Evolutionary conservation across 208 protist genomes (phyloP), one percentile per base, ranked within the genome.

Genomic region (Wallacemonas sp.): DNA sequence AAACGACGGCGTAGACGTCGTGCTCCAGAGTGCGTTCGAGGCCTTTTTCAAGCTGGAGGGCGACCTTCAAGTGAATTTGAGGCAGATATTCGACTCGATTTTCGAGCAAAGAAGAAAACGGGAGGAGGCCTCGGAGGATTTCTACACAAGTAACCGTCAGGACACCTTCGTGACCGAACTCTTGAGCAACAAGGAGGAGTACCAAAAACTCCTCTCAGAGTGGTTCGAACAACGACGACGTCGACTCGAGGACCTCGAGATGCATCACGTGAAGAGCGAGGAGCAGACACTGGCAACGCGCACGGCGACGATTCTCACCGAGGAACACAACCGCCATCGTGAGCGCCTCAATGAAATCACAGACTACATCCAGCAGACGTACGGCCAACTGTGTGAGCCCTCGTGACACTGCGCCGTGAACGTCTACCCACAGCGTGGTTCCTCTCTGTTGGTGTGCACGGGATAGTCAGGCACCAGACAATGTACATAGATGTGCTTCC

Each of bases 161-260:
- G 80, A 90, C 27, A 81, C 81, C 32, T 71, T 61, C 61, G 74
- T 78, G 21, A 57, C 80, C 2, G 65, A 74, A 1, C 77, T 92
- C 3, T 65, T 94, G 21, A 80, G 87, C 32, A 94, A 84, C 67
- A 88, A 76, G 65, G 85, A 94, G 54, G 85, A 92, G 61, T 92
- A 91, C 56, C 79, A 88, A 68, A 89, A 90, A 29, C 49, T 87
- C 14, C 70, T 91, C 24, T 85, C 75, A 27, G 88, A 94, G 32
- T 91, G 85, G 85, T 90, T 85, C 72, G 88, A 94, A 55, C 61
- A 87, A 46, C 79, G 85, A 2, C 80, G 88, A 19, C 87, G 88
- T 21, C 76, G 76, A n/a, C 46, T 94, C 23, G 88, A 94, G 70
- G 85, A 92, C 47, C 61, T 90, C 2, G 85, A 94, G 64, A 70